These are phyloP conservation scores for Neltuma alba DNA, from an alignment of 306 rosid species.

Conservation along the genomic window DNA sequence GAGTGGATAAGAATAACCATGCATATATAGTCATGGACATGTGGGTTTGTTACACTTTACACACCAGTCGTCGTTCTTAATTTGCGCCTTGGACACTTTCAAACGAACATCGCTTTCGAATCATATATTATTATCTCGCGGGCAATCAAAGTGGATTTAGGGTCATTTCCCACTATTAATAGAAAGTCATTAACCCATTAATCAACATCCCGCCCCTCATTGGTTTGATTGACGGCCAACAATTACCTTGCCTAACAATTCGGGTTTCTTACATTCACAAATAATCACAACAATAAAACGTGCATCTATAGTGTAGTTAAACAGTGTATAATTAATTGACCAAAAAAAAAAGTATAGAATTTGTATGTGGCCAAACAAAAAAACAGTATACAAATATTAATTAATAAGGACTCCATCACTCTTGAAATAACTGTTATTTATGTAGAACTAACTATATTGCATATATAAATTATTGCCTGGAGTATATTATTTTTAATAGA, in stretches of 20 bases:
- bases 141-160: background rate
- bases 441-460: too few species aligned
- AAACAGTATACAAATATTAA: background rate
- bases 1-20: background rate
- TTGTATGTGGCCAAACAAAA: too few species aligned
- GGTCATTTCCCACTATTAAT: background rate
- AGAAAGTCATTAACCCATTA: background rate
- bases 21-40: too few species aligned
- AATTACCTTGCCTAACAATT: background rate
- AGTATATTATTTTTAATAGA: background rate
- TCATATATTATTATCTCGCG: background rate
- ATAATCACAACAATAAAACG: background rate
- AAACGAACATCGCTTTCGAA: background rate
- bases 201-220: background rate
- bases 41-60: background rate
- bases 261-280: background rate
- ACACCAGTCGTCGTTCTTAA: background rate
- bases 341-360: too few species aligned
- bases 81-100: background rate
- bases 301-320: background rate
- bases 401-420: background rate
- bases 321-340: too few species aligned
- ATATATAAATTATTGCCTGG: too few species aligned
- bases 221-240: background rate
- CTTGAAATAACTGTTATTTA: background rate